These are phyloP conservation scores for Lanmaoa pseudosensibilis DNA, from an alignment of 768 basidiomycete species.

Conservation along the genomic window DNA sequence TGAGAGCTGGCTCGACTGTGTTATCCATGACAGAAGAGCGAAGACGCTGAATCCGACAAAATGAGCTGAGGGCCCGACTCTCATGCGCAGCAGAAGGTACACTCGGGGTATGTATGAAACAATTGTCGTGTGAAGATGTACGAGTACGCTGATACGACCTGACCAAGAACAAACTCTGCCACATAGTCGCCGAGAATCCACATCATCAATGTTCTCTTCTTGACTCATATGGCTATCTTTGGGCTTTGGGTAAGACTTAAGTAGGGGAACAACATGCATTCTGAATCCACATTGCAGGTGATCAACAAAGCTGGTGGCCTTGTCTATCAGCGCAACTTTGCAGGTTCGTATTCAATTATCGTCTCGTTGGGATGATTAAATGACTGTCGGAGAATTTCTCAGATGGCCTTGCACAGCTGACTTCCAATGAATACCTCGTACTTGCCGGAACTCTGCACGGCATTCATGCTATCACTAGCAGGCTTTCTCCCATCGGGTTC, in stretches of 20 bases:
- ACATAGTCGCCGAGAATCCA: background rate
- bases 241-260: constrained; percentile 69
- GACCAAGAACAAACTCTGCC: background rate
- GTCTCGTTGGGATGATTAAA: background rate
- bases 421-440: constrained; percentile 93
- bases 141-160: too few relatives aligned
- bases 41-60: constrained; percentile 10
- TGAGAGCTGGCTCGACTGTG: constrained; percentile 29
- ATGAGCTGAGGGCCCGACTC: constrained; percentile 3
- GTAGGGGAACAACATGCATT: background rate
- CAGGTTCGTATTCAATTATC: constrained; percentile 51
- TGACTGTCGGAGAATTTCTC: constrained; percentile 7
- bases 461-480: constrained; percentile 96
- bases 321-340: constrained; percentile 90
- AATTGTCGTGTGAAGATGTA: constrained; percentile 15
- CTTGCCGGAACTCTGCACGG: constrained; percentile 96
- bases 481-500: constrained; percentile 77
- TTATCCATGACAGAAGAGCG: constrained; percentile 21
- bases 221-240: constrained; percentile 66
- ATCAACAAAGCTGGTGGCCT: constrained; percentile 99
- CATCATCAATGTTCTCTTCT: background rate
- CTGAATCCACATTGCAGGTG: constrained; percentile 49
- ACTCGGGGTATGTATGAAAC: background rate
- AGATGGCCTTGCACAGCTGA: constrained; percentile 91
- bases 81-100: constrained; percentile 14